A percentile compares a stretch with the other conserved stretches of the same genome.
Conservation (phyloP, 768 basidiomycete genomes). For the Amanita pseudoporphyria region DNA sequence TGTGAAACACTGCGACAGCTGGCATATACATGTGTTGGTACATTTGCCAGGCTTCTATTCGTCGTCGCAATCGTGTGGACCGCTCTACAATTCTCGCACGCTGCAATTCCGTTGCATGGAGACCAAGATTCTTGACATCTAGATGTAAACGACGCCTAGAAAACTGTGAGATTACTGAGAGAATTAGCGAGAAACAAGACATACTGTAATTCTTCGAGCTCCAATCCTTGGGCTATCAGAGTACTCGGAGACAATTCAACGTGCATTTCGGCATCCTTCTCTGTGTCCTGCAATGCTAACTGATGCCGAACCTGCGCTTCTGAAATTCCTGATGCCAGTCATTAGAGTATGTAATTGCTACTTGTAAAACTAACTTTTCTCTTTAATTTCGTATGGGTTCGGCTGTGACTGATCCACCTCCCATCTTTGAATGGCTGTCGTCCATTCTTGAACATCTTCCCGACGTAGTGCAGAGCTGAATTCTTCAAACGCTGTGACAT, state of each 20-base stretch:
- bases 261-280: slow-evolving; percentile 6
- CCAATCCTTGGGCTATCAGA: slow-evolving; percentile 20
- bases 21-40: slow-evolving; percentile 23
- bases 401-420: slow-evolving; percentile 12
- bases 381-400: slow-evolving; percentile 13
- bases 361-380: slow-evolving; percentile 3
- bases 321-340: slow-evolving; percentile 11
- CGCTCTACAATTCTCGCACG: slow-evolving; percentile 18
- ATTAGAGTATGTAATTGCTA: no score
- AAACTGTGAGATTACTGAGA: not conserved
- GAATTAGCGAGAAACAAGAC: slow-evolving; percentile 6
- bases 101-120: slow-evolving; percentile 20
- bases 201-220: slow-evolving; percentile 25
- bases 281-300: slow-evolving; percentile 18
- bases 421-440: slow-evolving; percentile 12
- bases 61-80: slow-evolving; percentile 12
- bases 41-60: slow-evolving; percentile 19
- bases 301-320: slow-evolving; percentile 12
- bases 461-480: slow-evolving; percentile 6
- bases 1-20: not conserved
- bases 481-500: slow-evolving; percentile 8
- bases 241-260: slow-evolving; percentile 13
- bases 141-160: slow-evolving; percentile 11
- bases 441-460: slow-evolving; percentile 12
- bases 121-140: slow-evolving; percentile 10